Base-by-base conservation (phyloP, 352 stramenopile species). In the Hyaloperonospora brassicae region DNA sequence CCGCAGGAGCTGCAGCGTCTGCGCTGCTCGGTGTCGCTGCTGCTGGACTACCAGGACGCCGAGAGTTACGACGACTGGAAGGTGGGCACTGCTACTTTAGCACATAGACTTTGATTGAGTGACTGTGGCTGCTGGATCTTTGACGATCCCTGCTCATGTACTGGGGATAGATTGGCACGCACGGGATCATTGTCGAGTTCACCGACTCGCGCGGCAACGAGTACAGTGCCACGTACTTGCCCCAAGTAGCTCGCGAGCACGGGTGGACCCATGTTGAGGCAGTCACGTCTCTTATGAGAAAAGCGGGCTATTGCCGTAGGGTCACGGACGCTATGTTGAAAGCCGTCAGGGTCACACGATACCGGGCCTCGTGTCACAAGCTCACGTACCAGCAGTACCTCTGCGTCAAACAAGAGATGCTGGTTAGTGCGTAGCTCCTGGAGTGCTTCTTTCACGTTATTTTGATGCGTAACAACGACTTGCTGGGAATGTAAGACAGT, bases 141-240 rank as follows among this genome's bases (percentile, higher is more conserved):
- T 23, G 42, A 2, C 6, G 8, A n/a, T 14, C 24, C 12, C 22
- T 59, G 25, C 6, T 38, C 24, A 25, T 43, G 17, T 50, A 35
- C 27, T 57, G 34, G 12, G 5, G 23, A n/a, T 25, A 87, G 77
- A 73, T 87, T 35, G 81, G 75, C 46, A 73, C 73, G 11, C 79
- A 92, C 41, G 81, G 81, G 38, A 89, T 92, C 55, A 84, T 89
- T 59, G 86, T 92, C 61, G 73, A 87, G 49, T 89, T 92, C 55
- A 66, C 50, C 24, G 81, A 89, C 57, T 55, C 55, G 8, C 57
- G 60, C 27, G 70, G 73, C 21, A 57, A 67, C 30, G 59, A 66
- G 34, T 89, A 85, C 61, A 86, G 67, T 64, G 81, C 76, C 31
- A 92, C 81, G 42, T 92, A 90, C 54, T 64, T 92, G 45, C 81